These are phyloP conservation scores for Fraxinus xanthoxyloides DNA, from an alignment of 305 asterid species.

Conservation along the genomic window DNA sequence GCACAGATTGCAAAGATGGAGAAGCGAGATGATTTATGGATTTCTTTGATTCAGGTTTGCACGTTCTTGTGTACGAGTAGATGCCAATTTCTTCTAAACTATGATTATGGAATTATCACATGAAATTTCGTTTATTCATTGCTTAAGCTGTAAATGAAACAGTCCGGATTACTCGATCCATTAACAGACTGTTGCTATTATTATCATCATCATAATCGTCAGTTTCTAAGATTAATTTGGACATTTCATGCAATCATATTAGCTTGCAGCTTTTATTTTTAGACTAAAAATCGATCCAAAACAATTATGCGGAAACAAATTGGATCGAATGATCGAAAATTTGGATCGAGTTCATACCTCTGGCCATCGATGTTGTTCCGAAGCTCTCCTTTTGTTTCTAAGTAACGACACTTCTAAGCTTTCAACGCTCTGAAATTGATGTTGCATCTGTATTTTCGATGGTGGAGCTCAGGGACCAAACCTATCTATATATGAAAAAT, in stretches of 20 bases:
- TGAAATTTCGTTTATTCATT: background rate
- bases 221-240: background rate
- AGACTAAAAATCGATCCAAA: too few species aligned
- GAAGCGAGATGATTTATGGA: background rate
- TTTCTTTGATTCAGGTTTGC: background rate
- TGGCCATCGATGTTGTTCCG: too few species aligned
- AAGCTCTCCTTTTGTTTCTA: too few species aligned
- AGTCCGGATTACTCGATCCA: background rate
- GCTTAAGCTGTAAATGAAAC: background rate
- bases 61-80: background rate
- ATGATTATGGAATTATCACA: background rate
- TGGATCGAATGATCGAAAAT: too few species aligned
- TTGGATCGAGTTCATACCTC: too few species aligned
- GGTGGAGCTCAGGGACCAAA: too few species aligned
- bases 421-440: too few species aligned
- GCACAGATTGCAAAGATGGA: background rate
- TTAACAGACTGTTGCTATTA: background rate
- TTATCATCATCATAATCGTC: background rate
- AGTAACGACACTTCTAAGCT: too few species aligned
- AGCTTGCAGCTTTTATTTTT: background rate
- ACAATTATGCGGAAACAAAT: too few species aligned
- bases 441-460: too few species aligned
- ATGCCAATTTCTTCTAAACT: background rate
- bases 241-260: background rate
- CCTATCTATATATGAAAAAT: too few species aligned